Percentiles rank a stretch among this genome's conserved stretches.
Evolutionary conservation across 2,329 filamentous ascomycete genomes (phyloP).

Genomic region (Pseudocercospora eumusae): DNA sequence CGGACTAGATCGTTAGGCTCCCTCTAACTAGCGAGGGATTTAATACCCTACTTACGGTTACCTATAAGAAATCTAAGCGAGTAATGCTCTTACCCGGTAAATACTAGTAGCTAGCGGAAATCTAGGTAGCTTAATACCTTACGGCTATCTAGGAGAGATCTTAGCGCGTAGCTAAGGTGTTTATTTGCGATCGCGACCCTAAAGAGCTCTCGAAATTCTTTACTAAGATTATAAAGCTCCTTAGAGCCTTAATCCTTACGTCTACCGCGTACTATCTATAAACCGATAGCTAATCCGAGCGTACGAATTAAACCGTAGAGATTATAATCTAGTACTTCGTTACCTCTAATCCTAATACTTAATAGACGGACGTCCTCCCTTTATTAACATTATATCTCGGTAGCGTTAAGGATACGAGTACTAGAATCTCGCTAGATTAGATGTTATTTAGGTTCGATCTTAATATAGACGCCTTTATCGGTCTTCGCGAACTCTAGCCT

Average conservation of each 20-base stretch:
- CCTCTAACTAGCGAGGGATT: neutral
- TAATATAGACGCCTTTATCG: neutral
- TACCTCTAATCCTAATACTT: neutral
- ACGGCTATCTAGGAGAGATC: neutral
- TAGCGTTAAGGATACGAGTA: neutral
- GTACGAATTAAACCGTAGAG: neutral
- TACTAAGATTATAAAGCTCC: neutral
- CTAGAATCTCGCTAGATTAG: neutral
- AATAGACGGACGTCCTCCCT: neutral
- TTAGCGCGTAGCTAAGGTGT: neutral
- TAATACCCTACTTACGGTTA: conserved; percentile 5
- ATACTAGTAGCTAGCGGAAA: neutral
- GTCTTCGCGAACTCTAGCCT: neutral
- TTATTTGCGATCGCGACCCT: conserved; percentile 6
- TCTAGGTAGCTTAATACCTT: conserved; percentile 3
- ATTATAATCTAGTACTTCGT: neutral
- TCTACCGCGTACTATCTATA: neutral
- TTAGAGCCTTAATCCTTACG: neutral
- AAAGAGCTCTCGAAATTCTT: conserved; percentile 12
- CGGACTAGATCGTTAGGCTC: conserved; percentile 2
- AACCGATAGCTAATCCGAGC: neutral
- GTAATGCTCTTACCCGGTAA: neutral
- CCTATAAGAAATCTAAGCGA: neutral
- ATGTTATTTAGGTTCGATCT: neutral
- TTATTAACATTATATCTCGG: neutral